A percentile compares a stretch with the other conserved stretches of the same genome.
Evolutionary conservation across 2,329 filamentous ascomycete genomes (phyloP).

Genomic region (Cordyceps javanica): DNA sequence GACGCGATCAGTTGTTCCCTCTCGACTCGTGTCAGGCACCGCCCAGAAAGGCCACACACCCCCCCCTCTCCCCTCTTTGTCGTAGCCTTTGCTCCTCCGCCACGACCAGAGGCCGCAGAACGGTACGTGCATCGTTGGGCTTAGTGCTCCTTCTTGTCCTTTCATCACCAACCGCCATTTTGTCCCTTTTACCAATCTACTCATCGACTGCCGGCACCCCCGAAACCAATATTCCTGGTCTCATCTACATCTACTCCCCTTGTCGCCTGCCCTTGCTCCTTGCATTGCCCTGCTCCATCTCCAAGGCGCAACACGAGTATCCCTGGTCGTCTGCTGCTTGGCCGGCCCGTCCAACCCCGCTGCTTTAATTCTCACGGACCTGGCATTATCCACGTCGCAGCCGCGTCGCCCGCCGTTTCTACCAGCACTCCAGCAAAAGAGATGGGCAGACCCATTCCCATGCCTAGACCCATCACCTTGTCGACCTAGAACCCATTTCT

Average conservation of each 20-base stretch:
- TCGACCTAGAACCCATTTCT: conserved; percentile 1
- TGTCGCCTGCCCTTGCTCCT: not conserved
- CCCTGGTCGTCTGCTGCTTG: conserved; percentile 9
- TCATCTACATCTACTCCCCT: not conserved
- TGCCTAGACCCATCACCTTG: conserved; percentile 8
- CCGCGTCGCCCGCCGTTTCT: conserved; percentile 6
- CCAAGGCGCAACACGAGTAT: not conserved
- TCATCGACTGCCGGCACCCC: not conserved
- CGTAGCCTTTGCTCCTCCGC: not conserved
- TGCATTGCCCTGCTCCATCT: not conserved
- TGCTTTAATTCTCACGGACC: conserved; percentile 11
- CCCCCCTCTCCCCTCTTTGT: not conserved
- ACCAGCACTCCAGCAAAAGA: conserved; percentile 5
- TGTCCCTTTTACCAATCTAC: not conserved
- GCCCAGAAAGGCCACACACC: not conserved
- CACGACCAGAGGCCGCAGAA: not conserved
- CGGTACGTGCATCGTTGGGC: conserved; percentile 10
- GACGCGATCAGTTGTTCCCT: conserved; percentile 4
- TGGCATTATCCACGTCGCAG: conserved; percentile 11
- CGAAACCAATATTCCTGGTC: not conserved
- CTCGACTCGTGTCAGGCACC: conserved; percentile 3
- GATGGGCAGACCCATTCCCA: conserved; percentile 8
- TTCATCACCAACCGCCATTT: not conserved
- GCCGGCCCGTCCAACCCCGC: conserved; percentile 9
- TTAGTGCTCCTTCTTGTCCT: not conserved